Conservation (phyloP, 768 basidiomycete species). For the Glaciozyma antarctica region DNA sequence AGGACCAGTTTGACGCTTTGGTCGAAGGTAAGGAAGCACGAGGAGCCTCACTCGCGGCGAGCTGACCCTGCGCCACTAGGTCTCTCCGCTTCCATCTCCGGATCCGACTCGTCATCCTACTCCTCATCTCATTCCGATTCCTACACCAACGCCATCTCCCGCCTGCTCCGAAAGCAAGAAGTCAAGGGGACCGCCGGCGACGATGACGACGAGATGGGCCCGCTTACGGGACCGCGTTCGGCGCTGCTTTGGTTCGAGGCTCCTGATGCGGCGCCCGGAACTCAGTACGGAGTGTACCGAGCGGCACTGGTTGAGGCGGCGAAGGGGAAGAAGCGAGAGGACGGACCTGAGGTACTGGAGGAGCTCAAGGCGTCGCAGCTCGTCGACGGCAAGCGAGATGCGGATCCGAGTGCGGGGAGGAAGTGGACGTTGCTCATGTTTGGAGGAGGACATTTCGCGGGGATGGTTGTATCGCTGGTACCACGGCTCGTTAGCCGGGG, state of each 20-base stretch:
- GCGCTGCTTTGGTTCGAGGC: constrained; percentile 86
- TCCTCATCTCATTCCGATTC: not conserved
- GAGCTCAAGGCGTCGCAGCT: constrained; percentile 60
- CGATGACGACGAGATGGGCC: constrained; percentile 37
- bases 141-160: constrained; percentile 53
- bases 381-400: constrained; percentile 37
- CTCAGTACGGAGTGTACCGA: constrained; percentile 82
- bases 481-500: constrained; percentile 38
- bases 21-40: constrained; percentile 58
- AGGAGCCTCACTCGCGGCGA: not conserved
- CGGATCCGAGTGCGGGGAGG: constrained; percentile 35
- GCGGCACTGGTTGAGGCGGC: constrained; percentile 53
- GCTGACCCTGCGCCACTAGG: constrained; percentile 40
- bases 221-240: constrained; percentile 49
- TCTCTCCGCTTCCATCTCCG: constrained; percentile 81
- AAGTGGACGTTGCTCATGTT: constrained; percentile 94
- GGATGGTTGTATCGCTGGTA: constrained; percentile 54
- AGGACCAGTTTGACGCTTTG: constrained; percentile 62
- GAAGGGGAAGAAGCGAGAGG: constrained; percentile 33
- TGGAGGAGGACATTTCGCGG: constrained; percentile 96
- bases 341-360: constrained; percentile 46
- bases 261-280: constrained; percentile 52
- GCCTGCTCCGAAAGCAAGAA: constrained; percentile 57
- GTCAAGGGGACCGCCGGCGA: constrained; percentile 38
- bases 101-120: constrained; percentile 50